Conservation (phyloP, 2,329 filamentous ascomycete genomes). For the Colletotrichum spaethianum region DNA sequence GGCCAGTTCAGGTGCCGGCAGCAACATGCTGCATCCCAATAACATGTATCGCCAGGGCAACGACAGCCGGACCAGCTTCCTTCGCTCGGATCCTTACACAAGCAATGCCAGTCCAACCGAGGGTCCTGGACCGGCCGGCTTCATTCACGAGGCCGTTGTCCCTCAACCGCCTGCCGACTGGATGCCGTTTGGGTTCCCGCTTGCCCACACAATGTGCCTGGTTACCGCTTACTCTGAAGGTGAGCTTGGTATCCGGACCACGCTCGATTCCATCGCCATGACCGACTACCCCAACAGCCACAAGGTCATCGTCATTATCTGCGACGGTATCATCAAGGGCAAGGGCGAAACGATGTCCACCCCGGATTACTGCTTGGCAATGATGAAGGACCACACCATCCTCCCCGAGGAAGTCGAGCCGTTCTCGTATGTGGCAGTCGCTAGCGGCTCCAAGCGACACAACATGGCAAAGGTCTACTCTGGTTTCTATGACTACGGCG, state of each 20-base stretch:
- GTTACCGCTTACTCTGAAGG: constrained; percentile 99
- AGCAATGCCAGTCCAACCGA: constrained; percentile 72
- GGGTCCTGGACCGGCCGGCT: constrained; percentile 87
- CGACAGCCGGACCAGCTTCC: constrained; percentile 75
- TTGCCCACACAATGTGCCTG: constrained; percentile 93
- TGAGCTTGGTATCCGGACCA: constrained; percentile 91
- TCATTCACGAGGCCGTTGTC: constrained; percentile 95
- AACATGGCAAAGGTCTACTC: constrained; percentile 99
- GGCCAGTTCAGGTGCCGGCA: constrained; percentile 87
- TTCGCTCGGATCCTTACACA: constrained; percentile 71
- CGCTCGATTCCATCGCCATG: constrained; percentile 94
- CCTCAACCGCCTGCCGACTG: constrained; percentile 97
- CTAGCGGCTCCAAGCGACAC: constrained; percentile 95
- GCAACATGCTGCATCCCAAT: constrained; percentile 78
- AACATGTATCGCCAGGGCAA: constrained; percentile 80
- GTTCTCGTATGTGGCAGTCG: constrained; percentile 97
- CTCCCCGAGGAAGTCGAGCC: constrained; percentile 86
- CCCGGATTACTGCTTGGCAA: constrained; percentile 88
- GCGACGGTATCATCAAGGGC: constrained; percentile 97
- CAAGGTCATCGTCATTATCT: constrained; percentile 96
- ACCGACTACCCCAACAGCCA: constrained; percentile 99
- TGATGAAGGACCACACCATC: constrained; percentile 94
- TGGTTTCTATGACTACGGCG: constrained; percentile 97
- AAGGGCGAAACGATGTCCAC: constrained; percentile 89
- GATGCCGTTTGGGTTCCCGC: constrained; percentile 95